Conservation (phyloP, 352 stramenopile genomes). For the Phytophthora colocasiae region DNA sequence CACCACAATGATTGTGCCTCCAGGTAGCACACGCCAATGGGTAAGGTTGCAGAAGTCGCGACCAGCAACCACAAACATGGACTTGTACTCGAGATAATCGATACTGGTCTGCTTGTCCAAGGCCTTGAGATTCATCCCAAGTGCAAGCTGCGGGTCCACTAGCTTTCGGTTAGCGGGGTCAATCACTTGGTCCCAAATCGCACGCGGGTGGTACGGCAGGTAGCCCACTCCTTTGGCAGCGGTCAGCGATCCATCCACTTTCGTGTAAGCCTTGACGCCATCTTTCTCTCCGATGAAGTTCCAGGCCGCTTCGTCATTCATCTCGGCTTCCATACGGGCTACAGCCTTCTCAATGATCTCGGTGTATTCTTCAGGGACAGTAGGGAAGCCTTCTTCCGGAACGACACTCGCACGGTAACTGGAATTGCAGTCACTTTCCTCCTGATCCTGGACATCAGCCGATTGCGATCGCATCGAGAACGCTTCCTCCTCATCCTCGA, state of each 20-base stretch:
- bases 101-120: constrained; percentile 71
- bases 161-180: constrained; percentile 56
- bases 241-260: constrained; percentile 71
- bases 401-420: constrained; percentile 22
- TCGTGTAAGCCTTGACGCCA: constrained; percentile 72
- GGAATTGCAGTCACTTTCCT: constrained; percentile 12
- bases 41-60: constrained; percentile 78
- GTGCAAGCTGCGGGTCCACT: constrained; percentile 65
- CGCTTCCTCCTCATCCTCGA: constrained; percentile 53
- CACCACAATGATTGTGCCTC: constrained; percentile 75
- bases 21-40: constrained; percentile 72
- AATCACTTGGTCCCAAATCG: constrained; percentile 62
- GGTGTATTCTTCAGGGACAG: constrained; percentile 57
- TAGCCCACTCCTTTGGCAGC: constrained; percentile 62
- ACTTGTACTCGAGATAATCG: constrained; percentile 84
- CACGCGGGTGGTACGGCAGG: constrained; percentile 58
- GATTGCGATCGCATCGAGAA: constrained; percentile 33
- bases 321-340: constrained; percentile 59
- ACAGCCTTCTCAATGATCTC: constrained; percentile 69
- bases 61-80: constrained; percentile 75
- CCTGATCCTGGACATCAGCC: constrained; percentile 21
- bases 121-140: constrained; percentile 44
- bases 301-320: constrained; percentile 66
- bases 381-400: constrained; percentile 51
- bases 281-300: constrained; percentile 77